Percentiles rank a stretch among this genome's conserved stretches.
These are phyloP conservation scores for Zygoascus flipseniorum DNA, from an alignment of 805 yeast genomes.

Conservation along the genomic window DNA sequence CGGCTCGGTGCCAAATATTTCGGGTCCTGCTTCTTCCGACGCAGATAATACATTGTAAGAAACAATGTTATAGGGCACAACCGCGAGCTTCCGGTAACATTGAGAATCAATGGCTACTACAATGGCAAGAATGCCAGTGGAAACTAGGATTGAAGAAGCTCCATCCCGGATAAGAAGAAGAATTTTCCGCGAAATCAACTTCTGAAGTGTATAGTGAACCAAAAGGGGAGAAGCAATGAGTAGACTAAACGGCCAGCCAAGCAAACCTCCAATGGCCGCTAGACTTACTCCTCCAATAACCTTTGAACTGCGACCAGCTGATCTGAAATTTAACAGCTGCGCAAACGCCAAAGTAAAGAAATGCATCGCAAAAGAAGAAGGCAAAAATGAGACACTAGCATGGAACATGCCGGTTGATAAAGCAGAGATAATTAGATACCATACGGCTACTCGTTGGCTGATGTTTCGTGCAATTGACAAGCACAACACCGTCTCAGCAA, in stretches of 20 bases:
- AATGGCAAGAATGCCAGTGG: slow-evolving; percentile 19
- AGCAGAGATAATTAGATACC: slow-evolving; percentile 56
- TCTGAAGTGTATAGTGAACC: slow-evolving; percentile 26
- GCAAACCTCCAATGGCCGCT: slow-evolving; percentile 46
- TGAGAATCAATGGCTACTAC: slow-evolving; percentile 37
- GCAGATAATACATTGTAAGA: slow-evolving; percentile 71
- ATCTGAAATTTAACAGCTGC: slow-evolving; percentile 10
- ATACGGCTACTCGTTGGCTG: slow-evolving; percentile 37
- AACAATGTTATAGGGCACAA: slow-evolving; percentile 78
- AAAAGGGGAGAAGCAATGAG: slow-evolving; percentile 54
- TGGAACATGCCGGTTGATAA: slow-evolving; percentile 79
- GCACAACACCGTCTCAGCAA: slow-evolving; percentile 48
- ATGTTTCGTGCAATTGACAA: slow-evolving; percentile 32
- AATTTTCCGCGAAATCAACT: slow-evolving; percentile 8
- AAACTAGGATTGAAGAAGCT: slow-evolving; percentile 17
- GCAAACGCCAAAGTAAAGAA: slow-evolving; percentile 30
- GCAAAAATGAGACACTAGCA: slow-evolving; percentile 78
- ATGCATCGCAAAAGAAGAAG: slow-evolving; percentile 68
- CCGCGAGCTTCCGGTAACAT: slow-evolving; percentile 49
- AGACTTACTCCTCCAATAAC: slow-evolving; percentile 36
- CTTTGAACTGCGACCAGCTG: slow-evolving; percentile 15
- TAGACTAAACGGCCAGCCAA: slow-evolving; percentile 89
- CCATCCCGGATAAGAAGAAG: slow-evolving; percentile 7
- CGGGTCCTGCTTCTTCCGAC: slow-evolving; percentile 68
- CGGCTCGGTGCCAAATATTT: slow-evolving; percentile 84